Evolutionary conservation across 257 asterid species (phyloP).

Genomic region (Fraxinus cuspidata): DNA sequence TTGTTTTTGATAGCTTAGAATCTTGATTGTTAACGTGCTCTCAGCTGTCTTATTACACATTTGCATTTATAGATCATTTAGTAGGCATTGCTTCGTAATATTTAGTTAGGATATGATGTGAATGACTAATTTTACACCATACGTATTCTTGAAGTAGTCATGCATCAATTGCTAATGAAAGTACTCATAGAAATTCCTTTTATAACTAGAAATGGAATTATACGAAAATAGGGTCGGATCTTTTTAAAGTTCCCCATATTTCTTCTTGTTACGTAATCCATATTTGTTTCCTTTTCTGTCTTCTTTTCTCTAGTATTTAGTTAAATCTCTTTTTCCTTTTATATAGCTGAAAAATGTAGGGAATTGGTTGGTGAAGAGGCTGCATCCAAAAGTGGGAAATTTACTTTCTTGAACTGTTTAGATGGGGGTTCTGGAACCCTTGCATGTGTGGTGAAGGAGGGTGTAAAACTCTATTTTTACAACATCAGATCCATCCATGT

Average conservation of each 20-base stretch:
- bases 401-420: conserved; percentile 39
- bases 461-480: conserved; percentile 76
- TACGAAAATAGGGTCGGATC: conserved; percentile 2
- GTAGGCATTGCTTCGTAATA: not conserved
- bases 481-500: conserved; percentile 67
- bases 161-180: not conserved
- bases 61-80: not conserved
- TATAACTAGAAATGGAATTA: not conserved
- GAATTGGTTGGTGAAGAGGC: conserved; percentile 79
- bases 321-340: conserved; percentile 16
- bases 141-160: not conserved
- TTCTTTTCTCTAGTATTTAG: conserved; percentile 8
- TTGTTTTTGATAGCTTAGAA: not conserved
- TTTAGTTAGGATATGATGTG: not conserved
- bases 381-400: conserved; percentile 82
- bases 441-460: conserved; percentile 83
- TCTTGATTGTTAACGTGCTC: not conserved
- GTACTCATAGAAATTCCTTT: not conserved
- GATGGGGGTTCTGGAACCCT: conserved; percentile 82
- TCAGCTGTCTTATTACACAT: not conserved
- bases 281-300: conserved; percentile 7
- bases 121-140: not conserved
- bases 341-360: conserved; percentile 87
- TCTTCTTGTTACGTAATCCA: not conserved
- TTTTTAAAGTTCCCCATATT: not conserved